Evolutionary conservation across 2,329 filamentous ascomycete genomes (phyloP), one percentile per base, ranked within the genome.

Genomic region (Phaeomoniella chlamydospora): DNA sequence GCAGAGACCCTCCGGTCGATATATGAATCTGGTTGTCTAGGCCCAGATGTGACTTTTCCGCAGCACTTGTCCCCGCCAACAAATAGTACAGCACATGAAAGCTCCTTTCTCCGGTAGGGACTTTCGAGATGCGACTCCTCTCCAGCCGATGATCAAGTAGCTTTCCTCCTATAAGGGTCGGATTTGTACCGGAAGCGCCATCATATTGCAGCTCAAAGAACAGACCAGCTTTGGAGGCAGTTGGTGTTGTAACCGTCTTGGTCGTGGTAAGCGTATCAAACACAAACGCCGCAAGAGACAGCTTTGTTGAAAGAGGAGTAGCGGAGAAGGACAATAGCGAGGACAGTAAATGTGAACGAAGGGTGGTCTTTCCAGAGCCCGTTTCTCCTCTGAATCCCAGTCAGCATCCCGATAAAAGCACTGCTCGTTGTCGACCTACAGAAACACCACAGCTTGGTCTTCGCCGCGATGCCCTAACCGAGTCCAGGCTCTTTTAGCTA

Each of bases 181-280:
- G 90, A 50, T 81, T 86, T 16, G 82, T 78, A 0, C 79, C 80
- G 0, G 86, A 79, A 0, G 84, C 76, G 1, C 84, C 93, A 55
- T 98, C 88, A 55, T 98, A 98, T 58, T 98, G 90, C 30, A 98
- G 69, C 57, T 98, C 90, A 55, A 90, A 90, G 54, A 93, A 94
- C 12, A 98, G 70, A 43, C 90, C 90, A 9, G 90, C 81, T 58
- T 96, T 96, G 35, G 88, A 96, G 17, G 90, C 90, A 2, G 85
- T 94, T 1, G 87, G 87, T 0, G 88, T 96, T 1, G 88, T 96
- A 19, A 87, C 78, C 2, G 88, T 93, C 63, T 98, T 98, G 16
- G 90, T 98, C 2, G 90, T 96, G 4, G 90, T 98, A 40, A 98
- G 71, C 2, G 85, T 82, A 54, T 98, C 90, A 55, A 98, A 98